Evolutionary conservation across 2,329 filamentous ascomycete species (phyloP), one percentile per base, ranked within the genome.

Genomic region (Nemania diffusa): DNA sequence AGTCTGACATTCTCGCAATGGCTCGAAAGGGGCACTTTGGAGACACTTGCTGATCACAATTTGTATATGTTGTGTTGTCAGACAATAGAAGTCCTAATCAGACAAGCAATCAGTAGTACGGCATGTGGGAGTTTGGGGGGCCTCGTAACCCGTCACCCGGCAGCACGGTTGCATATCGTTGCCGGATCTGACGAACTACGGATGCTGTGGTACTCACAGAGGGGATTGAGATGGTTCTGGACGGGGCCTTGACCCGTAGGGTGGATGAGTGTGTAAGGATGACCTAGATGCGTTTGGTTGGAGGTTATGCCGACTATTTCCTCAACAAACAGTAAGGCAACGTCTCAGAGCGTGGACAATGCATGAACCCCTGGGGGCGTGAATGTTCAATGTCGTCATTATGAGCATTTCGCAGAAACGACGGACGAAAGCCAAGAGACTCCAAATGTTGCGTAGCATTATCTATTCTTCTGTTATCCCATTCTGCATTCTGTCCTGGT

Each of bases 71-170:
- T 22, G 59, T 55, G 44, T 51, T 13, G 42, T 40, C 42, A 53
- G 42, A 61, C 34, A 32, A 51, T 27, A 17, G 42, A 29, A 48
- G 5, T 24, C 22, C 20, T 52, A 37, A 32, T 55, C 34, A 56
- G 27, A 60, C 15, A 55, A 34, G 26, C 37, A 26, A 57, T 52
- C 46, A 50, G 62, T 63, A 50, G 57, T 65, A 70, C 65, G 42
- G 32, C 62, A 58, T 63, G 44, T 57, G 40, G 51, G 50, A 61
- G 52, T 24, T 32, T 61, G 42, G 59, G 42, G 29, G 37, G 29
- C 51, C 52, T 68, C 65, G 68, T 66, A 66, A 70, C 48, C 53
- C 62, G 65, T 65, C 65, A 64, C 65, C 52, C 52, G 60, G 59
- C 62, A 68, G 52, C 57, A 60, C 13, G 29, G 20, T 50, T 64